Base-by-base conservation (phyloP, 2,329 filamentous ascomycete genomes). In the Diplodia mutila region DNA sequence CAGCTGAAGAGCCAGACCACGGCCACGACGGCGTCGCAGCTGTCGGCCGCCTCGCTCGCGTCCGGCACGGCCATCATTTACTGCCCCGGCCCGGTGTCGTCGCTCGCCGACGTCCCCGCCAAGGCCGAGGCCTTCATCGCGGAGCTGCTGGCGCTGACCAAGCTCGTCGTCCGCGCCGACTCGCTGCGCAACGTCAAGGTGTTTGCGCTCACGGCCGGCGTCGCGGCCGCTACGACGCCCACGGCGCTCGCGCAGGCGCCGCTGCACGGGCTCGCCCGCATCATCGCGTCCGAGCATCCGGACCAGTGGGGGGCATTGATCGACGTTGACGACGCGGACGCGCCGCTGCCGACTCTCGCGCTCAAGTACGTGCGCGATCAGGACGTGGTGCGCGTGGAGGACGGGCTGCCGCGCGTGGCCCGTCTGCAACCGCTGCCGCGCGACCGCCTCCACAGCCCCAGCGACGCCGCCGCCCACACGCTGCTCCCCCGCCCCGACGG, bases 261-360 rank as follows among this genome's bases (percentile, higher is more conserved):
- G 6, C 67, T 81, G 7, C 68, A 76, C 48, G 81, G 80, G 2
- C 74, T 82, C 8, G 70, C 70, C 9, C 76, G 80, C 34, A 77
- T 82, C 66, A 75, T 80, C 66, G 76, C 77, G 12, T 73, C 73
- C 1, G 81, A 82, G 70, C 76, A 81, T 27, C 71, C 78, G 1
- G 77, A 81, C 18, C 61, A 72, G 9, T 81, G 75, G 70, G 79
- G 80, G 21, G 77, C 71, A 0, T 69, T 82, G 12, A 76, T 81
- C 37, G 80, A 82, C 68, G 14, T 3, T 23, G 72, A 70, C 12
- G 79, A 80, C 27, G 68, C 54, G 6, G 16, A 18, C n/a, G 37
- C 63, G 1, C 46, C 37, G 5, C 76, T 82, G 29, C 80, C 80
- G 8, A 69, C 78, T 3, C 69, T 76, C 25, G 71, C 75, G 6